Percentiles rank a stretch among this genome's conserved stretches.
Evolutionary conservation across 352 stramenopile species (phyloP).

Genomic region (Plasmopara halstedii): DNA sequence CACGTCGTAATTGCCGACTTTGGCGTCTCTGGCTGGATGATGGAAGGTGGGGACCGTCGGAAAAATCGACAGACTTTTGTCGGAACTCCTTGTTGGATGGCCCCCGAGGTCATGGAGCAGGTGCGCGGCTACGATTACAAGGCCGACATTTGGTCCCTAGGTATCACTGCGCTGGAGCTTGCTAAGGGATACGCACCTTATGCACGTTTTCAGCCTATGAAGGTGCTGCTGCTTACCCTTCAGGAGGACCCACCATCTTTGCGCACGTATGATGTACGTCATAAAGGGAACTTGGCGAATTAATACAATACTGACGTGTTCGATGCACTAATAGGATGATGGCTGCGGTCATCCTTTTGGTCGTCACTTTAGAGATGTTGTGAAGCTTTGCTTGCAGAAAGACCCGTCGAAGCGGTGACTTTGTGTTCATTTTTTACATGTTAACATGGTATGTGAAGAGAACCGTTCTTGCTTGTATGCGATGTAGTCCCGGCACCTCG

Average conservation of each 20-base stretch:
- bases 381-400: conserved; percentile 86
- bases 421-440: not conserved
- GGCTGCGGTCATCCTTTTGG: conserved; percentile 75
- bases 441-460: not conserved
- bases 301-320: not conserved
- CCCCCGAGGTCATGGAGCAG: conserved; percentile 90
- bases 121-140: conserved; percentile 92
- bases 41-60: conserved; percentile 90
- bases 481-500: conserved; percentile 60
- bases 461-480: not conserved
- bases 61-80: conserved; percentile 97
- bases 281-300: not conserved
- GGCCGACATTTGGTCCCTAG: conserved; percentile 99
- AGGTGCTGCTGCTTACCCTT: conserved; percentile 95
- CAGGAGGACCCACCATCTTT: conserved; percentile 94
- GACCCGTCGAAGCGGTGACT: conserved; percentile 73
- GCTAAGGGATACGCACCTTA: conserved; percentile 98
- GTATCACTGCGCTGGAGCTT: conserved; percentile 98
- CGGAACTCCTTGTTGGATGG: conserved; percentile 97
- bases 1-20: conserved; percentile 98
- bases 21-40: conserved; percentile 97
- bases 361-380: conserved; percentile 84
- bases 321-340: conserved; percentile 46
- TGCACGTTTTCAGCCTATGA: conserved; percentile 97
- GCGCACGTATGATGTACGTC: conserved; percentile 78